Evolutionary conservation across 1,139 yeast genomes (phyloP).

Genomic region (Meyerozyma athensensis): DNA sequence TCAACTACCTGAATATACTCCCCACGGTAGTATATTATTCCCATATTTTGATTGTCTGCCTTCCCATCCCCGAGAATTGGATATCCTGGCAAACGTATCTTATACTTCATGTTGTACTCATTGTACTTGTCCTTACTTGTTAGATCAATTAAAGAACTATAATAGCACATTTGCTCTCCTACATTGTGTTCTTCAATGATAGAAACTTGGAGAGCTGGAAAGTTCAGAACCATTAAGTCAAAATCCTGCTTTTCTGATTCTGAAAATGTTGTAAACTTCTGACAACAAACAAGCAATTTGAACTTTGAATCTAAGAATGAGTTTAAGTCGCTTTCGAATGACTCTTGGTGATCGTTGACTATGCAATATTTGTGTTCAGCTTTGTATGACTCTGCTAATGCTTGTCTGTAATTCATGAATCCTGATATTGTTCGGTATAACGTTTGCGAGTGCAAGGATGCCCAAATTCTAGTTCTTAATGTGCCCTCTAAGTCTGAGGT

Average conservation of each 20-base stretch:
- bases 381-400: slow-evolving; percentile 59
- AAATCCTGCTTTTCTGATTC: slow-evolving; percentile 51
- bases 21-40: slow-evolving; percentile 76
- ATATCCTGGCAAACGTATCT: slow-evolving; percentile 68
- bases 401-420: slow-evolving; percentile 64
- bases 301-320: slow-evolving; percentile 61
- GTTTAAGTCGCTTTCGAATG: slow-evolving; percentile 39
- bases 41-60: slow-evolving; percentile 79
- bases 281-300: slow-evolving; percentile 67
- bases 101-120: slow-evolving; percentile 43
- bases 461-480: slow-evolving; percentile 75
- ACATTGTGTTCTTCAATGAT: slow-evolving; percentile 47
- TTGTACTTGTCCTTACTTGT: slow-evolving; percentile 38
- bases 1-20: slow-evolving; percentile 85
- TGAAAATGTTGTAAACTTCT: slow-evolving; percentile 50
- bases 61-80: slow-evolving; percentile 91
- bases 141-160: slow-evolving; percentile 62
- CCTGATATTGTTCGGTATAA: slow-evolving; percentile 75
- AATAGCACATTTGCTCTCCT: slow-evolving; percentile 33
- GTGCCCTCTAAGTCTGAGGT: slow-evolving; percentile 56
- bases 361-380: slow-evolving; percentile 47
- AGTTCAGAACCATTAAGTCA: slow-evolving; percentile 52
- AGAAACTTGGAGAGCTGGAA: slow-evolving; percentile 58
- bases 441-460: slow-evolving; percentile 74
- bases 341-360: slow-evolving; percentile 18